Evolutionary conservation across 352 stramenopile genomes (phyloP).

Genomic region (Phytophthora brassicae): DNA sequence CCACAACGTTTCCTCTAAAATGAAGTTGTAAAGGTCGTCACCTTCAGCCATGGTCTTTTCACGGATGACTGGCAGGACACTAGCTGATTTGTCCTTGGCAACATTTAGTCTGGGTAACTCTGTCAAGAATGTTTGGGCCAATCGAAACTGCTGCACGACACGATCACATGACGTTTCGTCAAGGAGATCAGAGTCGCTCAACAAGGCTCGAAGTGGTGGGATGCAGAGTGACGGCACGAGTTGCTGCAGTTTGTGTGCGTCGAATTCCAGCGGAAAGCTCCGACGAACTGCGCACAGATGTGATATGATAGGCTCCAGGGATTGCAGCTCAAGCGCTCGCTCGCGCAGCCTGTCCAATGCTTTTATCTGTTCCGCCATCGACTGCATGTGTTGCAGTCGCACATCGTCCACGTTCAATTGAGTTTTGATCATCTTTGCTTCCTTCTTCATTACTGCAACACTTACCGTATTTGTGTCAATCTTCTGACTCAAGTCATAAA

Average conservation of each 20-base stretch:
- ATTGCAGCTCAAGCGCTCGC: constrained; percentile 36
- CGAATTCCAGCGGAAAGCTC: constrained; percentile 67
- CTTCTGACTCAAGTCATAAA: constrained; percentile 78
- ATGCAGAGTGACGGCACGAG: constrained; percentile 71
- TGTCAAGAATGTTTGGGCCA: constrained; percentile 64
- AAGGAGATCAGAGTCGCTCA: constrained; percentile 46
- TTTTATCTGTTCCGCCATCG: constrained; percentile 48
- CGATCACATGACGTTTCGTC: constrained; percentile 24
- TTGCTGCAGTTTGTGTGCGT: constrained; percentile 72
- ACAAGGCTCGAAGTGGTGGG: constrained; percentile 50
- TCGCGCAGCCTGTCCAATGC: constrained; percentile 39
- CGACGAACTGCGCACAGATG: constrained; percentile 46
- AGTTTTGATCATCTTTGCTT: constrained; percentile 58
- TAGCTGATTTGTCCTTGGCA: constrained; percentile 11
- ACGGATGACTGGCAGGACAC: constrained; percentile 66
- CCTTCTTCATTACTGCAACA: constrained; percentile 60
- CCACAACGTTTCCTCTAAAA: constrained; percentile 79
- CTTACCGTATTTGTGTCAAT: constrained; percentile 51
- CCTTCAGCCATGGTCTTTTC: constrained; percentile 58
- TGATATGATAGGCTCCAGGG: constrained; percentile 45
- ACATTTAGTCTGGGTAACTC: constrained; percentile 32
- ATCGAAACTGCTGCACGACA: constrained; percentile 50
- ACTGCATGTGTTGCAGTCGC: constrained; percentile 48
- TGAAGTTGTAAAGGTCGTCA: constrained; percentile 76
- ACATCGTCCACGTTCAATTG: constrained; percentile 66